Percentiles rank a stretch among this genome's conserved stretches.
Conservation (phyloP, 176 grass and related monocot genomes). For the Elymus sibiricus region DNA sequence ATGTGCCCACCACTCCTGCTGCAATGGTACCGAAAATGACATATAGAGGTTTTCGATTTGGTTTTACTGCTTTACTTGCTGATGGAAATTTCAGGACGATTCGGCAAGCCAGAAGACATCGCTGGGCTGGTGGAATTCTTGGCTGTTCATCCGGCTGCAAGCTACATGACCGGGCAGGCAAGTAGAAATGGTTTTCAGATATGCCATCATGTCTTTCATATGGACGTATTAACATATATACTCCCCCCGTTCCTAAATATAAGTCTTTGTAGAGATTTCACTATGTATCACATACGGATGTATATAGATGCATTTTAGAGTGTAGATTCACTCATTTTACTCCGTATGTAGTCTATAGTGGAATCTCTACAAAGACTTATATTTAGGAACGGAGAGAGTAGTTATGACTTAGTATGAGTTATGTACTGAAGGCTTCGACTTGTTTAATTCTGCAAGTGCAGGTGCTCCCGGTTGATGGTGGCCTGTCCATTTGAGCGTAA, state of each 20-base stretch:
- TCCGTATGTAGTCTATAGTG: no score
- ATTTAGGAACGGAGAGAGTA: no score
- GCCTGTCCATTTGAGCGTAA: conserved; percentile 62
- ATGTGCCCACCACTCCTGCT: neutral
- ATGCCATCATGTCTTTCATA: neutral
- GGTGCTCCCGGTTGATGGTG: conserved; percentile 84
- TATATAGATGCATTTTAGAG: no score
- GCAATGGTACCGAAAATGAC: neutral
- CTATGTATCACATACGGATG: no score
- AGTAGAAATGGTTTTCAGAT: neutral
- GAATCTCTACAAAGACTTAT: no score
- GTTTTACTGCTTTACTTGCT: neutral
- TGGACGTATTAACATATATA: neutral
- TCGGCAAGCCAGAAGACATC: conserved; percentile 58
- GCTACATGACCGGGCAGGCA: conserved; percentile 51
- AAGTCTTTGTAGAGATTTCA: no score
- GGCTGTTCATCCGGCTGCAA: conserved; percentile 54
- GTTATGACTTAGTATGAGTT: neutral
- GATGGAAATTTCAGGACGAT: conserved; percentile 44
- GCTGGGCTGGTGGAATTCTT: conserved; percentile 56
- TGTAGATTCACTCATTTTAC: no score
- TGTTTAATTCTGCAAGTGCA: conserved; percentile 21
- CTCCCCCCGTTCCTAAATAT: no score
- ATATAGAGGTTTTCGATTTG: neutral
- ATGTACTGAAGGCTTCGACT: neutral